Conservation (phyloP, 2,329 filamentous ascomycete species). For the Diaporthe longicolla region DNA sequence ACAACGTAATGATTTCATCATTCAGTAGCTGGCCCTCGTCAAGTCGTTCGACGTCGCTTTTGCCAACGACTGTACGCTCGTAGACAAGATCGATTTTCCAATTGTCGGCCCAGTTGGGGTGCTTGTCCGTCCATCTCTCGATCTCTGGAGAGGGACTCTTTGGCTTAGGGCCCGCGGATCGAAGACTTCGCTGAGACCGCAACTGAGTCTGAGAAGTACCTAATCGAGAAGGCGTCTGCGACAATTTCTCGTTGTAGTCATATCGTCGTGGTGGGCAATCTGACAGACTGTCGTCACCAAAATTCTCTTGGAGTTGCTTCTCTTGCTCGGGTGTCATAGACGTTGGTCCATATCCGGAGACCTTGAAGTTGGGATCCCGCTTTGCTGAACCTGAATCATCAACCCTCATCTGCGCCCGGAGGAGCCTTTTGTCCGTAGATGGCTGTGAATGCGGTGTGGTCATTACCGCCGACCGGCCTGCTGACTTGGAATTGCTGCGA, state of each 20-base stretch:
- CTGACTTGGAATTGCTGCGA: background rate
- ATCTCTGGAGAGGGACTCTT: constrained; percentile 42
- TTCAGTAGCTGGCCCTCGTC: constrained; percentile 91
- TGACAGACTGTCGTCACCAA: constrained; percentile 29
- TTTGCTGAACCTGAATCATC: background rate
- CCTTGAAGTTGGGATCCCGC: background rate
- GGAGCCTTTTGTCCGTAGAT: background rate
- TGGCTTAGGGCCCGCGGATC: constrained; percentile 17
- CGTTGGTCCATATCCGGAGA: background rate
- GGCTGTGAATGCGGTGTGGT: background rate
- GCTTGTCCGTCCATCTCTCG: constrained; percentile 63
- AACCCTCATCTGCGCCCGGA: constrained; percentile 35
- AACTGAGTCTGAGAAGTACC: background rate
- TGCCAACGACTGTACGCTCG: constrained; percentile 76
- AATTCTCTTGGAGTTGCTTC: constrained; percentile 9
- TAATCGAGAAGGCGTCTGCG: background rate
- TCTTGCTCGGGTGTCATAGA: constrained; percentile 22
- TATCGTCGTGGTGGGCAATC: background rate
- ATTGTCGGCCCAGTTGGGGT: constrained; percentile 64
- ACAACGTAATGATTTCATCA: constrained; percentile 92
- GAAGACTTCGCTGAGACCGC: constrained; percentile 44
- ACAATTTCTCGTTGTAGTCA: background rate
- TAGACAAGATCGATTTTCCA: constrained; percentile 75
- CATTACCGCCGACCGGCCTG: background rate
- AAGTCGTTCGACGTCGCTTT: constrained; percentile 80